phyloP scores from a whole-genome alignment of 2,329 filamentous ascomycete genomes.

The Mycosphaerelloides madeirae region DNA sequence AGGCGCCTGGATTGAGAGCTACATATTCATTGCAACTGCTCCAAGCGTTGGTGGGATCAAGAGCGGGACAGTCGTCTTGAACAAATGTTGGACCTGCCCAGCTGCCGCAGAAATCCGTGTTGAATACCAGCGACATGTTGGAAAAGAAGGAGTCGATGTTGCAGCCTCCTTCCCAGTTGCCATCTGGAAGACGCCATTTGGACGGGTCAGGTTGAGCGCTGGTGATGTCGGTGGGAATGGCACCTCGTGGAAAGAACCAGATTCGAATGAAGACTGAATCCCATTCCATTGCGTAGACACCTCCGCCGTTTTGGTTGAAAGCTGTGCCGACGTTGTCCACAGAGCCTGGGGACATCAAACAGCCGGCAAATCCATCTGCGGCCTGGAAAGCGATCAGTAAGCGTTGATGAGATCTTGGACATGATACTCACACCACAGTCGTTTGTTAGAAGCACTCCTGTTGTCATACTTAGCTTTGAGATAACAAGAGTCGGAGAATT shows the following conservation, averaged over 20 bases:
- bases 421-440: slow-evolving; percentile 49
- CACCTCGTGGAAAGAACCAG: slow-evolving; percentile 36
- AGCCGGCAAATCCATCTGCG: slow-evolving; percentile 38
- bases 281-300: slow-evolving; percentile 36
- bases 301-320: slow-evolving; percentile 44
- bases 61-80: slow-evolving; percentile 22
- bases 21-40: slow-evolving; percentile 32
- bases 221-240: slow-evolving; percentile 29
- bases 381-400: too few species aligned
- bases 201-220: slow-evolving; percentile 58
- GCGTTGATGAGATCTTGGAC: slow-evolving; percentile 9
- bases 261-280: slow-evolving; percentile 29
- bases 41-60: slow-evolving; percentile 26
- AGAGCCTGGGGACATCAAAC: slow-evolving; percentile 48
- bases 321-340: slow-evolving; percentile 30
- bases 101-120: slow-evolving; percentile 35
- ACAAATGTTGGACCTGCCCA: slow-evolving; percentile 30
- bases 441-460: slow-evolving; percentile 43
- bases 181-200: slow-evolving; percentile 58
- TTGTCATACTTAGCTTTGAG: slow-evolving; percentile 9
- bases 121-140: slow-evolving; percentile 35
- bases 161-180: slow-evolving; percentile 54
- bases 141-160: slow-evolving; percentile 34
- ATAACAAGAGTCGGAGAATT: background rate
- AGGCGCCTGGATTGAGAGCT: slow-evolving; percentile 29